Base-by-base conservation (phyloP, 1,284 basidiomycete species). In the Rhodotorula sp. region DNA sequence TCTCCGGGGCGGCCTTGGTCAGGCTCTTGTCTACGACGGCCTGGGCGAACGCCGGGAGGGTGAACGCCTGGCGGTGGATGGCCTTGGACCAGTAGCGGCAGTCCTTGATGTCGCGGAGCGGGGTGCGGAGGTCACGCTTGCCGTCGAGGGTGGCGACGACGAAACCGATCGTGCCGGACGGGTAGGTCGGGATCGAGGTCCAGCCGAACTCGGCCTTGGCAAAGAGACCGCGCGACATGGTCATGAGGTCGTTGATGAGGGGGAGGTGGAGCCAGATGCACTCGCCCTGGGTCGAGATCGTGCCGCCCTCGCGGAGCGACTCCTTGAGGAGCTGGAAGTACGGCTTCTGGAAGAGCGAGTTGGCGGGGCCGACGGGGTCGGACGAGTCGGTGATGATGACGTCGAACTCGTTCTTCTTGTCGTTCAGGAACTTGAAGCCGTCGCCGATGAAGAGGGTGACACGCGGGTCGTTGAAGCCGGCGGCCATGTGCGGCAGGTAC, bases 341-440 rank as follows among this genome's bases (percentile, higher is more conserved):
- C 2, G 95, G 91, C 81, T 94, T 91, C 83, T 99, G 87, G 87
- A 99, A 99, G 76, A 99, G 89, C 42, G 91, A 88, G 70, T 89
- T 89, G 63, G 95, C 95, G 58, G 95, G 95, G 54, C 96, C 95
- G 71, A 97, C 94, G 60, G 96, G 95, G 82, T 99, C 96, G 33
- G 95, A 98, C 51, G 95, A 98, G 82, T 99, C 95, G 75, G 93
- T 99, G 84, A 99, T 91, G 84, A 99, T 98, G 75, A 92, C 93
- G 80, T 99, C 95, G 87, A 97, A 99, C 73, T 89, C 88, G 75
- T 88, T 85, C 79, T 91, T 87, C 82, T 95, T 90, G 72, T 93
- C 89, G 58, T 90, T 88, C 68, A 99, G 88, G 86, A 95, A 99
- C 80, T 93, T 91, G 87, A 98, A 97, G 67, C 95, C 95, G 79